These are phyloP conservation scores for Heterobasidion parviporum DNA, from an alignment of 1,284 basidiomycete species.

Conservation along the genomic window DNA sequence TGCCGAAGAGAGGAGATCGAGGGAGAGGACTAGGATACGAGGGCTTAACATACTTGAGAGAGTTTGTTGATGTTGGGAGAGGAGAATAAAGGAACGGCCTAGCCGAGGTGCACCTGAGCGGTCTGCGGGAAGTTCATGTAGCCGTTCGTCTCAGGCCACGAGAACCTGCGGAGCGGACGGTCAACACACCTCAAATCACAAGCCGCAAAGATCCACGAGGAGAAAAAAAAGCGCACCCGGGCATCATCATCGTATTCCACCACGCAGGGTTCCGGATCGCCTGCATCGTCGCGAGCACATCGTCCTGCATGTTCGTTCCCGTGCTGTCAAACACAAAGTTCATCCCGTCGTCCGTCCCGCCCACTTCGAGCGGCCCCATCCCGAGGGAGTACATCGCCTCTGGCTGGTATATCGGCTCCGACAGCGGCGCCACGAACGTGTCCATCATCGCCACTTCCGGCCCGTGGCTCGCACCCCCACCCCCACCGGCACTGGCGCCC, in stretches of 20 bases:
- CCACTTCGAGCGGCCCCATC: background rate
- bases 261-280: conserved; percentile 61
- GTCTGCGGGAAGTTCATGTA: background rate
- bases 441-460: background rate
- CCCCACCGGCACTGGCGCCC: too few relatives aligned
- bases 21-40: too few relatives aligned
- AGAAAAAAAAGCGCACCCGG: conserved; percentile 41
- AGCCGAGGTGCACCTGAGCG: background rate
- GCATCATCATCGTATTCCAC: conserved; percentile 78
- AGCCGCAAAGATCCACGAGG: background rate
- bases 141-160: conserved; percentile 10
- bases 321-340: conserved; percentile 11
- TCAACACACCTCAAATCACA: background rate
- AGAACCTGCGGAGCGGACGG: conserved; percentile 5
- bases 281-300: conserved; percentile 64
- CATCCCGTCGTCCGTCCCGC: background rate
- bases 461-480: too few relatives aligned
- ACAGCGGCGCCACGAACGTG: background rate
- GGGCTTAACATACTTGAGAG: too few relatives aligned
- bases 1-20: too few relatives aligned
- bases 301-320: conserved; percentile 20
- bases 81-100: background rate
- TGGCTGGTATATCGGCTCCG: conserved; percentile 3
- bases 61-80: too few relatives aligned
- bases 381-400: conserved; percentile 6